Conservation (phyloP, 1,284 basidiomycete species). For the Abortiporus biennis region DNA sequence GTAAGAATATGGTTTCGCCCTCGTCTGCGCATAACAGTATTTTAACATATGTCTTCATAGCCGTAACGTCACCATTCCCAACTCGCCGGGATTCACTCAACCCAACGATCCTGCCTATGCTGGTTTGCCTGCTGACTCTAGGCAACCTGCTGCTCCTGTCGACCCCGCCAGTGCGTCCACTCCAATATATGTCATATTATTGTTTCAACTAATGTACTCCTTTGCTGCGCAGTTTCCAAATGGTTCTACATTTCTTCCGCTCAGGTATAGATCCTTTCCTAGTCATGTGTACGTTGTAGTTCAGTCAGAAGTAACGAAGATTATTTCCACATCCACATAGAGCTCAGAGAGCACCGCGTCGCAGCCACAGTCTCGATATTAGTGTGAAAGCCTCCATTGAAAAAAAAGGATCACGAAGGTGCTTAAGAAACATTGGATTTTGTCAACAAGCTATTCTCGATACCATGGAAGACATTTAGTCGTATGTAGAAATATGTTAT, state of each 20-base stretch:
- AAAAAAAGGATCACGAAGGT: too few relatives aligned
- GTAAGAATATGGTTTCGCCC: constrained; percentile 38
- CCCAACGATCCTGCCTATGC: constrained; percentile 63
- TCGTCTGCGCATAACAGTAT: constrained; percentile 5
- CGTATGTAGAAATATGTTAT: too few relatives aligned
- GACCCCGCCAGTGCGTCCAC: constrained; percentile 75
- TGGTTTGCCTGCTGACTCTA: constrained; percentile 72
- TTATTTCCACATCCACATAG: constrained; percentile 1
- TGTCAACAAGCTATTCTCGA: too few relatives aligned
- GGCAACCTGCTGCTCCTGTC: constrained; percentile 79
- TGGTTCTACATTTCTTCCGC: constrained; percentile 89
- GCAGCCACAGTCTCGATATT: too few relatives aligned
- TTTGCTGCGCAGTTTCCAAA: constrained; percentile 63
- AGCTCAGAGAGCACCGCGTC: too few relatives aligned
- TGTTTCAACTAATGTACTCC: constrained; percentile 21
- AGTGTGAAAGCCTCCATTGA: too few relatives aligned
- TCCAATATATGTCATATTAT: constrained; percentile 5
- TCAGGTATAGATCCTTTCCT: constrained; percentile 48
- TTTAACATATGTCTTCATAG: constrained; percentile 36
- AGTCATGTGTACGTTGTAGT: constrained; percentile 12
- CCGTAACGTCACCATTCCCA: constrained; percentile 63
- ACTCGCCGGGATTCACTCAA: constrained; percentile 67
- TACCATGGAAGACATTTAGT: too few relatives aligned
- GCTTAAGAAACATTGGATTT: too few relatives aligned
- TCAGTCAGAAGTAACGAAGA: constrained; percentile 5